Evolutionary conservation across 768 basidiomycete genomes (phyloP).

Genomic region (Boletus sp.): DNA sequence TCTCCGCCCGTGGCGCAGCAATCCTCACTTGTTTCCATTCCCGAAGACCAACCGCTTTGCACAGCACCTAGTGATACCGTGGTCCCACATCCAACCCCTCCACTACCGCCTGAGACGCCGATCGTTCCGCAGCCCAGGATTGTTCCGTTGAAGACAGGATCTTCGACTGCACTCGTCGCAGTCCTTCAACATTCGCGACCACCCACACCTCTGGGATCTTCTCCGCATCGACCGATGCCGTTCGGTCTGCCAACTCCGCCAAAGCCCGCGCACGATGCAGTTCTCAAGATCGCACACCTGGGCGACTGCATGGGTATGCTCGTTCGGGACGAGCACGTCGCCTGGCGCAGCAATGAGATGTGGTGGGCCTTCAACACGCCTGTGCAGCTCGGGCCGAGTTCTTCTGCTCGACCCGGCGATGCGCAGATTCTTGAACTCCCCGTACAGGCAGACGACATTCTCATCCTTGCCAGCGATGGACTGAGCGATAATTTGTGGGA

Average conservation of each 20-base stretch:
- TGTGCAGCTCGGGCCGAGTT: constrained; percentile 60
- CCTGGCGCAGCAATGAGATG: constrained; percentile 91
- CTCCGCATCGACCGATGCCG: constrained; percentile 20
- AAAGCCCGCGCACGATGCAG: constrained; percentile 48
- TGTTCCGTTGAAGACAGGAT: constrained; percentile 53
- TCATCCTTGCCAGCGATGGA: constrained; percentile 81
- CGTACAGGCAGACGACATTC: constrained; percentile 68
- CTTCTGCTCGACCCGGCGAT: constrained; percentile 60
- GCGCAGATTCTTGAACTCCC: constrained; percentile 71
- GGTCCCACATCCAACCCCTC: not conserved
- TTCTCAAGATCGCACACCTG: constrained; percentile 79
- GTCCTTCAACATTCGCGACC: constrained; percentile 49
- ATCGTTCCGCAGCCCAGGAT: constrained; percentile 19
- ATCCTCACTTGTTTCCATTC: constrained; percentile 21
- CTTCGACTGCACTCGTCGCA: constrained; percentile 67
- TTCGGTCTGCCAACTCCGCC: constrained; percentile 22
- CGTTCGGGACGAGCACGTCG: constrained; percentile 72
- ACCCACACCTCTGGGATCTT: constrained; percentile 7
- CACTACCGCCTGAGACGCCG: constrained; percentile 15
- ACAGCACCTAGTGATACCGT: not conserved
- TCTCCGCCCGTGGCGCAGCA: constrained; percentile 6
- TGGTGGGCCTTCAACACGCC: constrained; percentile 83
- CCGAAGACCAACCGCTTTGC: constrained; percentile 17
- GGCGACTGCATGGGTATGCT: constrained; percentile 90
- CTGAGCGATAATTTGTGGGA: constrained; percentile 89